Conservation (phyloP, 2,329 filamentous ascomycete species). For the Apiospora saccharicola region DNA sequence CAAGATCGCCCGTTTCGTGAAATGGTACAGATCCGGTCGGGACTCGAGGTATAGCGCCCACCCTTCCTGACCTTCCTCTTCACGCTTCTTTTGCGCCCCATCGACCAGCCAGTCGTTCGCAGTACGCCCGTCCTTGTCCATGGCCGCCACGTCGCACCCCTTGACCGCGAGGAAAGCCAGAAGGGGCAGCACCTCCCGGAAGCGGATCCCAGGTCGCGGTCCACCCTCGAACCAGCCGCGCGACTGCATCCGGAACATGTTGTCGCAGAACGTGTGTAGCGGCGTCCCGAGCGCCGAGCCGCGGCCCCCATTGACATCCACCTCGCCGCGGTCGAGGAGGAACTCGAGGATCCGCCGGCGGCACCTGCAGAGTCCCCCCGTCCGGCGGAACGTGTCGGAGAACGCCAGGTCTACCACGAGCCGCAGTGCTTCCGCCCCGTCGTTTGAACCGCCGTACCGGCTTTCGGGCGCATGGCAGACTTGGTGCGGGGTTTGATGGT, state of each 20-base stretch:
- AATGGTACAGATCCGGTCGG: background rate
- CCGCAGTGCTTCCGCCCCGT: background rate
- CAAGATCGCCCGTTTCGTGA: background rate
- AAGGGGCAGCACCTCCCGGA: background rate
- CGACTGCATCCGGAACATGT: background rate
- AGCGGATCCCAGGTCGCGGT: background rate
- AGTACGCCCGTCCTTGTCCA: background rate
- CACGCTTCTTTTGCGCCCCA: background rate
- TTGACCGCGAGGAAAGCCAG: background rate
- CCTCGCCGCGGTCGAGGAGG: background rate
- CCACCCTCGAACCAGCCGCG: background rate
- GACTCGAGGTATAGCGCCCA: background rate
- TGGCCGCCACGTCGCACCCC: background rate
- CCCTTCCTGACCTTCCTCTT: background rate
- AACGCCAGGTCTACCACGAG: background rate
- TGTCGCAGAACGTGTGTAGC: constrained; percentile 10
- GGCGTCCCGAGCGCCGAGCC: background rate
- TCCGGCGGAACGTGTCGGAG: background rate
- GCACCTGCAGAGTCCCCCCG: background rate
- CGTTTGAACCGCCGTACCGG: background rate
- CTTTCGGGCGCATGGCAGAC: background rate
- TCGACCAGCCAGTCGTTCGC: background rate
- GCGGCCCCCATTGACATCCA: background rate
- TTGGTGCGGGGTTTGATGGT: background rate
- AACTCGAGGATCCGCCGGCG: background rate